Evolutionary conservation across 2,329 filamentous ascomycete species (phyloP).

Genomic region (Huntiella moniliformis): DNA sequence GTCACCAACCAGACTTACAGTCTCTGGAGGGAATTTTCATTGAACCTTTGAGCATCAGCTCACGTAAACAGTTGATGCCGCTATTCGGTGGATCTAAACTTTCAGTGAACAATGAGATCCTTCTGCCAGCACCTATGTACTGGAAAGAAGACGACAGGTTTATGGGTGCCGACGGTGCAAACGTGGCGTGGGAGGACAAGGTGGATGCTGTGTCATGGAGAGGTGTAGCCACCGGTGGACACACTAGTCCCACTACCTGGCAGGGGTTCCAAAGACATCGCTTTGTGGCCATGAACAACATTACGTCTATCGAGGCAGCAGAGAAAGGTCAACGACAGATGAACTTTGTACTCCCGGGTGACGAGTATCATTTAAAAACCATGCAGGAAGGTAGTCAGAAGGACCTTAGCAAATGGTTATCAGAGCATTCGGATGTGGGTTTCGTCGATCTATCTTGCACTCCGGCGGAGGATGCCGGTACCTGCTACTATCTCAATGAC

Average conservation of each 20-base stretch:
- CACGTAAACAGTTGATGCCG: slow-evolving; percentile 40
- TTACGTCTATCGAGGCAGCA: slow-evolving; percentile 33
- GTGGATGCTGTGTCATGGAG: slow-evolving; percentile 38
- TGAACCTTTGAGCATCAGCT: slow-evolving; percentile 35
- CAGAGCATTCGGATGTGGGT: slow-evolving; percentile 28
- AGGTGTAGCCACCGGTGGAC: slow-evolving; percentile 47
- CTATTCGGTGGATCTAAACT: slow-evolving; percentile 53
- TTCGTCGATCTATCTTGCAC: slow-evolving; percentile 37
- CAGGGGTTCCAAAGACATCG: slow-evolving; percentile 56
- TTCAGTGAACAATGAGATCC: slow-evolving; percentile 49
- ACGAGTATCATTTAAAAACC: slow-evolving; percentile 29
- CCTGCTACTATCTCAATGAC: slow-evolving; percentile 68
- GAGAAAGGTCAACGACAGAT: slow-evolving; percentile 26
- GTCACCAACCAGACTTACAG: slow-evolving; percentile 45
- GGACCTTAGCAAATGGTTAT: slow-evolving; percentile 31
- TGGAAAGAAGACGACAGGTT: slow-evolving; percentile 45
- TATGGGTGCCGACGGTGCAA: slow-evolving; percentile 34
- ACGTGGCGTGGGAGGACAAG: slow-evolving; percentile 39
- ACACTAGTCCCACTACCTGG: slow-evolving; percentile 44
- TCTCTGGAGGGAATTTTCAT: slow-evolving; percentile 47
- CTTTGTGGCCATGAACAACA: slow-evolving; percentile 56
- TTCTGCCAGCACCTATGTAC: slow-evolving; percentile 52
- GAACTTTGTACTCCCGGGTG: slow-evolving; percentile 35
- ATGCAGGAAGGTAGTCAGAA: slow-evolving; percentile 16
- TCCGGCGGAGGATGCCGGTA: slow-evolving; percentile 21